Percentiles rank a stretch among this genome's conserved stretches.
Conservation (phyloP, 768 basidiomycete species). For the Saitozyma sp. region DNA sequence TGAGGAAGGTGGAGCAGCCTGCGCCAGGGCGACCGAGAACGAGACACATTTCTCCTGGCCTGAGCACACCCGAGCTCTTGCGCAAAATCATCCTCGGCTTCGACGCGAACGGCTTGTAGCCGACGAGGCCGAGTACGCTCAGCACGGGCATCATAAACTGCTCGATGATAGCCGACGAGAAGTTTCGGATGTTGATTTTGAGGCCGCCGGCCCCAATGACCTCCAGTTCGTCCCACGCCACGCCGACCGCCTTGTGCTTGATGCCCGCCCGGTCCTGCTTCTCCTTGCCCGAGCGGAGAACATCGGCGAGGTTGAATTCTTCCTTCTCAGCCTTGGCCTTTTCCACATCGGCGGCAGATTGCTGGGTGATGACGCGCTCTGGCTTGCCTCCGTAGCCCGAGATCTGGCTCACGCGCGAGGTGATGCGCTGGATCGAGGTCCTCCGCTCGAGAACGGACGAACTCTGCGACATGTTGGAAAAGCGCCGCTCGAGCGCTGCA, state of each 20-base stretch:
- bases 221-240: conserved; percentile 45
- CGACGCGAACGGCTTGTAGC: conserved; percentile 58
- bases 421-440: conserved; percentile 12
- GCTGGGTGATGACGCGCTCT: conserved; percentile 2
- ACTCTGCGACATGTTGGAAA: conserved; percentile 36
- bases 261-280: conserved; percentile 51
- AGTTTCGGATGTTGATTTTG: conserved; percentile 54
- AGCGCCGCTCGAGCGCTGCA: conserved; percentile 38
- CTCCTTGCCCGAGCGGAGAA: conserved; percentile 33
- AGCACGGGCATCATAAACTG: conserved; percentile 64
- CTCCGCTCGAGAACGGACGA: conserved; percentile 33
- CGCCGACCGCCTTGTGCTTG: conserved; percentile 53
- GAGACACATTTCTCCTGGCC: conserved; percentile 67
- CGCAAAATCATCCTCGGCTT: conserved; percentile 61
- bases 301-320: conserved; percentile 52
- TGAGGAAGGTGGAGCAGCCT: conserved; percentile 81
- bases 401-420: conserved; percentile 2
- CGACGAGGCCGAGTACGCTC: conserved; percentile 58
- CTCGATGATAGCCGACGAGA: conserved; percentile 54
- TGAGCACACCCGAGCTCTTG: conserved; percentile 61
- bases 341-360: conserved; percentile 24
- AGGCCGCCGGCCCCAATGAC: conserved; percentile 55
- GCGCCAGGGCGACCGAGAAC: conserved; percentile 83
- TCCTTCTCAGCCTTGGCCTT: conserved; percentile 47
- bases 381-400: conserved; percentile 11